Base-by-base conservation (phyloP, 1,139 yeast genomes). In the Kazachstania sp. region DNA sequence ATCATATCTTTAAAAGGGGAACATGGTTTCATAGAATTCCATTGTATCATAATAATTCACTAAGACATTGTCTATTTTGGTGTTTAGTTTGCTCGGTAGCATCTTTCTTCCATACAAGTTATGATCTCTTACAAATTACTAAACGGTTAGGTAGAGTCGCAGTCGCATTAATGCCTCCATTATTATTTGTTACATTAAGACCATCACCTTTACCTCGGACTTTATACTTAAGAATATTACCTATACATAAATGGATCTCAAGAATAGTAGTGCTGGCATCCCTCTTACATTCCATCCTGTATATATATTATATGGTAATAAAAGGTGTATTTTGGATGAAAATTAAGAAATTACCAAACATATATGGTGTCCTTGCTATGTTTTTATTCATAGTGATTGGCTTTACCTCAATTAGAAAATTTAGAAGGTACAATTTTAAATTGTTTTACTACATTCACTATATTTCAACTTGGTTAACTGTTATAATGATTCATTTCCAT, bases 181-280 rank as follows among this genome's bases (percentile, higher is more conserved):
- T 81, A 48, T 67, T 86, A 12, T 72, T 80, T 44, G 62, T 87
- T 15, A 77, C 81, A 0, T 57, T 84, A 32, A 69, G 86, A 45
- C 88, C 95, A 2, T 72, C 79, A 1, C 77, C 79, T 13, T 60
- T 79, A 44, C 77, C 79, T 1, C 64, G 71, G 18, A 75, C 78
- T 12, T 69, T 74, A 46, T 86, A 86, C 56, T 64, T 85, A 49
- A 71, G 75, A 38, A 63, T 80, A 13, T 57, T 86, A 6, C 71
- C 70, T 12, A 59, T 85, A 13, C 97, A 88, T 65, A 86, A 86
- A 62, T 86, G 95, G 95, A 63, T 84, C 0, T 81, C 94, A 1
- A 69, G 97, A 52, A 51, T 82, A 1, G 75, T 83, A 4, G 71
- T 84, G 0, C 54, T 73, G 0, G 66, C 78, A 38, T 77, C 78